Evolutionary conservation across 768 basidiomycete species (phyloP).

Genomic region (Leccinellum luteum): DNA sequence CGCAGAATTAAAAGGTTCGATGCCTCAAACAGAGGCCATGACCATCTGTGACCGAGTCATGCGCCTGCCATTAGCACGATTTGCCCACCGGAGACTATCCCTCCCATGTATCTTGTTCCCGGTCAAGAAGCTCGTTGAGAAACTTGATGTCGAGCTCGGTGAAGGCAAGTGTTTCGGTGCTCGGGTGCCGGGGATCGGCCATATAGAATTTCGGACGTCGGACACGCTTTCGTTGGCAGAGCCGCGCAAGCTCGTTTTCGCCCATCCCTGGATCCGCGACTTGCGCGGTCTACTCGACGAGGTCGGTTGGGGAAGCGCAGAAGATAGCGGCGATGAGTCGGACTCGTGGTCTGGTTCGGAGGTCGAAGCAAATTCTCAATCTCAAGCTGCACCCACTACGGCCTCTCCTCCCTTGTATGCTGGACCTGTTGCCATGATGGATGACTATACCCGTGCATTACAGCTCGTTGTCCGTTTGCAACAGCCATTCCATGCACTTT

Average conservation of each 20-base stretch:
- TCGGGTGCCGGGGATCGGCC: background rate
- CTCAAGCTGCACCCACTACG: background rate
- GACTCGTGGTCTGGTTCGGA: background rate
- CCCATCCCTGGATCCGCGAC: constrained; percentile 14
- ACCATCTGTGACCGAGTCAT: background rate
- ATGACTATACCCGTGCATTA: background rate
- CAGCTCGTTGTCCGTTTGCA: constrained; percentile 5
- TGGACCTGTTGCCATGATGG: background rate
- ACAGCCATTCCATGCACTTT: constrained; percentile 6
- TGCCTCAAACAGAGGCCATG: background rate
- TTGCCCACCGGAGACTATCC: background rate
- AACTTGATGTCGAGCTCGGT: background rate
- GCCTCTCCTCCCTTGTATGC: background rate
- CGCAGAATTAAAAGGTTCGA: background rate
- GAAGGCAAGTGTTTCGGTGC: background rate
- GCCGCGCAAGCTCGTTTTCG: background rate
- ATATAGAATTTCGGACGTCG: constrained; percentile 1
- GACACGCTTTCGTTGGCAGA: background rate
- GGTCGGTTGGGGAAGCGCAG: background rate
- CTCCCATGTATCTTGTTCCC: constrained; percentile 6
- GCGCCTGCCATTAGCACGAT: background rate
- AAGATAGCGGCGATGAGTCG: background rate
- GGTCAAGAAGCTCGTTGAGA: background rate
- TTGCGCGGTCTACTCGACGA: background rate
- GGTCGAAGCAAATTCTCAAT: background rate